Evolutionary conservation across 208 protist genomes (phyloP).

Genomic region (Trichomonas gallinae): DNA sequence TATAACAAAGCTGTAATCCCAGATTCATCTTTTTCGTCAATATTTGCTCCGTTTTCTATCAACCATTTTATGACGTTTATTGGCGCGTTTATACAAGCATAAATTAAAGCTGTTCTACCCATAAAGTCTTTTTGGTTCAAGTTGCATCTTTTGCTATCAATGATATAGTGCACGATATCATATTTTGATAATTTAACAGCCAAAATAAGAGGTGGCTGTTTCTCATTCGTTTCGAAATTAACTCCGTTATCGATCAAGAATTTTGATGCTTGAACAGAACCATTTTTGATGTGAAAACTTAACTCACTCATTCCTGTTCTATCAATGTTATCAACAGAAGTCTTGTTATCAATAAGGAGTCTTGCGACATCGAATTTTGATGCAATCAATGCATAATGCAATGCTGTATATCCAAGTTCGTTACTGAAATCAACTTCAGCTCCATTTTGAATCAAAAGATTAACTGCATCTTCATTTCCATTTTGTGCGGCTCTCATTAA

Average conservation of each 20-base stretch:
- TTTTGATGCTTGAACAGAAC: background rate
- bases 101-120: background rate
- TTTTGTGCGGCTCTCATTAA: background rate
- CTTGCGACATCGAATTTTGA: background rate
- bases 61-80: background rate
- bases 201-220: background rate
- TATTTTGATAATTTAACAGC: background rate
- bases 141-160: background rate
- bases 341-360: background rate
- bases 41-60: background rate
- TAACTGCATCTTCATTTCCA: background rate
- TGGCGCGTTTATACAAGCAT: background rate
- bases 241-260: background rate
- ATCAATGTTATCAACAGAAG: background rate
- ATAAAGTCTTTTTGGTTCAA: background rate
- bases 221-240: background rate
- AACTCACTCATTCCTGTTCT: background rate
- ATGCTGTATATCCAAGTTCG: background rate
- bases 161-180: background rate
- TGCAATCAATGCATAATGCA: background rate
- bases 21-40: background rate
- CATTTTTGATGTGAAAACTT: background rate
- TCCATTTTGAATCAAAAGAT: background rate
- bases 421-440: background rate
- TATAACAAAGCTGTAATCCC: background rate